Base-by-base conservation (phyloP, 805 yeast species). In the Saccharomycopsis sp. region DNA sequence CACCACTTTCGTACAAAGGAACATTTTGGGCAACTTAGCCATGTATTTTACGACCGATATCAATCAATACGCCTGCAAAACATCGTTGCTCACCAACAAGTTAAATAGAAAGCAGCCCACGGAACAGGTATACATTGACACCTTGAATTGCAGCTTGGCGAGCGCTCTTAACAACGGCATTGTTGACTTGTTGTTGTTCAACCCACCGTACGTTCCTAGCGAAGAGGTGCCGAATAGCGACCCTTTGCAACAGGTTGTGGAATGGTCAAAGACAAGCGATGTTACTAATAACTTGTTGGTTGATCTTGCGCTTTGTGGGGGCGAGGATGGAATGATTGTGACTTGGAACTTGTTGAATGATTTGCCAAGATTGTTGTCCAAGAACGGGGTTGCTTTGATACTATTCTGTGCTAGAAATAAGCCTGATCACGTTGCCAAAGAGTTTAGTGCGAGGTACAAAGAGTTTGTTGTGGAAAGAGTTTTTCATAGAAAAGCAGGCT, bases 131-230 rank as follows among this genome's bases (percentile, higher is more conserved):
- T 55, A 52, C 36, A 49, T 75, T 13, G 83, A 76, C 29, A 49
- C 66, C 0, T 41, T 80, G 1, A 83, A 81, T 45, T 69, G 77
- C 55, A 72, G 73, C 52, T 59, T 87, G 22, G 69, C 81, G 0
- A 51, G 68, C 7, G 65, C 74, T 2, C 48, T 86, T 7, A 56
- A 70, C 9, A 53, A 54, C 0, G 50, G 66, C 2, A 38, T 61
- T 4, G 68, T 87, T 1, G 97, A 92, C 53, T 43, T 89, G 1
- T 62, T 92, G 17, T 66, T 92, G 1, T 92, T 92, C 61, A 92
- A 92, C 54, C 98, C 98, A 0, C 98, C 98, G 0, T 92, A 92
- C 55, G 98, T 92, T 1, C 98, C 98, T 0, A 84, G 89, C 1
- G 87, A 77, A 44, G 54, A 53, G 0, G 81, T 85, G 0, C 96